Base-by-base conservation (phyloP, 2,329 filamentous ascomycete species). In the Emergomyces africanus region DNA sequence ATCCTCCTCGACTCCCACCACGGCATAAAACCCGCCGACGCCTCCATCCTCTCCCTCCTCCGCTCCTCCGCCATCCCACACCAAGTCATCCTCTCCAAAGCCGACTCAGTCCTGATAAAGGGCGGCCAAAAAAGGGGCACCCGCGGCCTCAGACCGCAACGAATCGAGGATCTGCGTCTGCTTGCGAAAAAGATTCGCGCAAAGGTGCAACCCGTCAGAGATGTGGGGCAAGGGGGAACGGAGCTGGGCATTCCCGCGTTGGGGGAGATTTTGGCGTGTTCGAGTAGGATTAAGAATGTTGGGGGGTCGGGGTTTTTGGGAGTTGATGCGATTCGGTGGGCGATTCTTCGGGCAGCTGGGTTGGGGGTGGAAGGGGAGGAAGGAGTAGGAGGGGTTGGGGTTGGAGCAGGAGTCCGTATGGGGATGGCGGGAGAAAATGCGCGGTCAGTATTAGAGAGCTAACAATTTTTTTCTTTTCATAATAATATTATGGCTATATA, bases 41-140 rank as follows among this genome's bases (percentile, higher is more conserved):
- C 75, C 35, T 73, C 80, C 44, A 73, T 88, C 23, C 72, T 89
- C 8, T 71, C 75, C 5, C 70, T 83, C 25, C 76, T 89, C 54
- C 75, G 80, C 18, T 64, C 78, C 51, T 74, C 78, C n/a, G 79
- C 78, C 1, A 79, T 88, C 18, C 76, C 81, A 0, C 83, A 84
- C 67, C 85, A 88, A 68, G 73, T 89, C 18, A 74, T 89, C 18
- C 67, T 88, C n/a, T 81, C 79, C 6, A 89, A 89, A 68, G 77
- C 81, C 6, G 86, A 89, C 67, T 79, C 80, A 61, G 61, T 85
- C 15, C 65, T 84, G 48, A 60, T 67, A 44, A 53, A 53, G n/a
- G 33, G 50, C 50, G 30, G 30, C 8, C 49, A 20, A 9, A 50
- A 50, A 14, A 20, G 64, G 59, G 60, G 57, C 9, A 0, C 28